A percentile compares a stretch with the other conserved stretches of the same genome.
phyloP scores from a whole-genome alignment of 2,329 filamentous ascomycete genomes.

The Ilyonectria sp. region DNA sequence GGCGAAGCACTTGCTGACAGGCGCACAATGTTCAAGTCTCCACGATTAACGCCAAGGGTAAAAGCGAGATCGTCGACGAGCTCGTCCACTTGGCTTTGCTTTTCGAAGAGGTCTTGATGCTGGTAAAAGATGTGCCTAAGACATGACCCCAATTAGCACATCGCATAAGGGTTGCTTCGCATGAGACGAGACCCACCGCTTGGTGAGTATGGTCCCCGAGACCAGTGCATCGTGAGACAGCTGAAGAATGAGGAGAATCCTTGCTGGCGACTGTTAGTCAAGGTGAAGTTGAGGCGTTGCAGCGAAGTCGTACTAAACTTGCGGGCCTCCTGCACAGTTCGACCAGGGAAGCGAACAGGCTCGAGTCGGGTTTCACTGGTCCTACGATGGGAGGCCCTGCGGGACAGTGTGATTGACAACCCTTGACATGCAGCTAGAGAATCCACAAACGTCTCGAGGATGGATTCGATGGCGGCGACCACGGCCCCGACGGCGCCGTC shows the following conservation, averaged over 20 bases:
- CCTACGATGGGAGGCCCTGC: slow-evolving; percentile 33
- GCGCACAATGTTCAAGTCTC: slow-evolving; percentile 79
- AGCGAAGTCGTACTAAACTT: slow-evolving; percentile 62
- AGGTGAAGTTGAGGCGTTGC: not conserved
- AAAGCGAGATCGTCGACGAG: slow-evolving; percentile 82
- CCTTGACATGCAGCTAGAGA: slow-evolving; percentile 45
- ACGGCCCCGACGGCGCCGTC: slow-evolving; percentile 42
- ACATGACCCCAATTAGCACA: not conserved
- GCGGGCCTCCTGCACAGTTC: slow-evolving; percentile 61
- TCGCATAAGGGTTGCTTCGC: slow-evolving; percentile 4
- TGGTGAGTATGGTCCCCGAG: slow-evolving; percentile 70
- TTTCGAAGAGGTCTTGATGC: slow-evolving; percentile 79
- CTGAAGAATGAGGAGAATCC: slow-evolving; percentile 71
- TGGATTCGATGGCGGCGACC: slow-evolving; percentile 55
- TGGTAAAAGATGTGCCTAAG: slow-evolving; percentile 85
- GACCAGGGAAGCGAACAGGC: slow-evolving; percentile 63
- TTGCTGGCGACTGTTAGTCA: slow-evolving; percentile 57
- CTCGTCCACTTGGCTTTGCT: slow-evolving; percentile 77
- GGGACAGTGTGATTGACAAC: slow-evolving; percentile 48
- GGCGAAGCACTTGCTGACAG: too few species aligned
- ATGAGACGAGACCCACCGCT: slow-evolving; percentile 61
- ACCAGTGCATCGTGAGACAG: slow-evolving; percentile 72
- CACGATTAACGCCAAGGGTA: slow-evolving; percentile 76
- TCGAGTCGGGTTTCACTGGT: slow-evolving; percentile 31
- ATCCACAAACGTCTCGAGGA: slow-evolving; percentile 51